These are phyloP conservation scores for Collybiopsis confluens DNA, from an alignment of 768 basidiomycete genomes.

Conservation along the genomic window DNA sequence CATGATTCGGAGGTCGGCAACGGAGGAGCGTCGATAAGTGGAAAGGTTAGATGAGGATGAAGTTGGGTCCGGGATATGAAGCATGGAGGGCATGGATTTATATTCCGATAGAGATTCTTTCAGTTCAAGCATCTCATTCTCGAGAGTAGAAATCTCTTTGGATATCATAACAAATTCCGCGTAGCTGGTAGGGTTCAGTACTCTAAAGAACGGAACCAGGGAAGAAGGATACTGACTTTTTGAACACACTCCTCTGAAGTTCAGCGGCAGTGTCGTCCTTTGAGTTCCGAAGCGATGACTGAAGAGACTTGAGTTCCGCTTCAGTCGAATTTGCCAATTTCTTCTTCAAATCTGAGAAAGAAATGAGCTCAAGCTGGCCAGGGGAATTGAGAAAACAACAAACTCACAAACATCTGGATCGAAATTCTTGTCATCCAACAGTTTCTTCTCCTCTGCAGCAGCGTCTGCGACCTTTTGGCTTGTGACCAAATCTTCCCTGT, in stretches of 20 bases:
- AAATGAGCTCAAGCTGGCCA: not conserved
- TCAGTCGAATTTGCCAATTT: slow-evolving; percentile 89
- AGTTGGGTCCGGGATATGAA: slow-evolving; percentile 84
- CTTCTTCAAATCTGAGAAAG: slow-evolving; percentile 61
- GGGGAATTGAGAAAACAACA: slow-evolving; percentile 9
- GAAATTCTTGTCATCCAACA: slow-evolving; percentile 75
- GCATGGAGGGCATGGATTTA: slow-evolving; percentile 90
- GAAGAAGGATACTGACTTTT: slow-evolving; percentile 57
- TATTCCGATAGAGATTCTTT: slow-evolving; percentile 93
- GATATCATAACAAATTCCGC: slow-evolving; percentile 96
- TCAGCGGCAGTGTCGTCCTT: slow-evolving; percentile 75
- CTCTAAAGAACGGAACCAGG: slow-evolving; percentile 1
- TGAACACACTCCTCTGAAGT: slow-evolving; percentile 89
- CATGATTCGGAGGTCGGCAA: slow-evolving; percentile 91
- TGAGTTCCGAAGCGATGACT: slow-evolving; percentile 67
- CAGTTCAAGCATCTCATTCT: slow-evolving; percentile 97
- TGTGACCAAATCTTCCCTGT: slow-evolving; percentile 18
- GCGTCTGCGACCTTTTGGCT: slow-evolving; percentile 28
- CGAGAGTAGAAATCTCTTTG: slow-evolving; percentile 93
- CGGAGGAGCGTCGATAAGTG: slow-evolving; percentile 72
- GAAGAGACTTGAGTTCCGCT: slow-evolving; percentile 70
- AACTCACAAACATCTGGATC: slow-evolving; percentile 85
- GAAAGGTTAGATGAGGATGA: slow-evolving; percentile 46
- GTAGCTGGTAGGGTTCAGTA: slow-evolving; percentile 52
- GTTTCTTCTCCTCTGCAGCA: slow-evolving; percentile 57